These are phyloP conservation scores for Omphalotus guepiniiformis DNA, from an alignment of 768 basidiomycete genomes.

Conservation along the genomic window DNA sequence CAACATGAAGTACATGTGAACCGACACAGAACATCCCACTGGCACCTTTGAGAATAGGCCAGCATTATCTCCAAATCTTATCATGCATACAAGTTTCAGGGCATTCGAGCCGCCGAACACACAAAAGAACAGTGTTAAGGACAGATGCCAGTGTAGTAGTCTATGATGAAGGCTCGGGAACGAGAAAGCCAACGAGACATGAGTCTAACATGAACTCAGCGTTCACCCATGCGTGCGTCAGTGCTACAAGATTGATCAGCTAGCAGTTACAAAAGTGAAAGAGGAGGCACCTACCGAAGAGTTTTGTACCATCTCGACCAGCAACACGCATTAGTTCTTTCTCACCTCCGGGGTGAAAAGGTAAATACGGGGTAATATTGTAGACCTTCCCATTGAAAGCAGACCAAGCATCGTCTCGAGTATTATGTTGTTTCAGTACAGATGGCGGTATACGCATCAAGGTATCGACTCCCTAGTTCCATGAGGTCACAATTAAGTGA, in stretches of 20 bases:
- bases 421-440: slow-evolving; percentile 76
- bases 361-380: slow-evolving; percentile 89
- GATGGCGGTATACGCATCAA: slow-evolving; percentile 71
- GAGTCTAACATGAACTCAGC: slow-evolving; percentile 93
- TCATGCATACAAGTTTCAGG: too few species aligned
- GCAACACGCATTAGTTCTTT: slow-evolving; percentile 93
- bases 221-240: slow-evolving; percentile 96
- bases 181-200: slow-evolving; percentile 88
- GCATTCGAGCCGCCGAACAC: too few species aligned
- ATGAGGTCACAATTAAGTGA: slow-evolving; percentile 3
- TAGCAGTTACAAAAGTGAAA: not conserved
- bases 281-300: slow-evolving; percentile 68
- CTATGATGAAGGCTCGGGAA: slow-evolving; percentile 56
- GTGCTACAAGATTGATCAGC: slow-evolving; percentile 39
- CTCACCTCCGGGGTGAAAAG: slow-evolving; percentile 93
- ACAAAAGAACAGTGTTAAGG: too few species aligned
- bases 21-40: too few species aligned
- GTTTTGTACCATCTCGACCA: slow-evolving; percentile 89
- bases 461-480: slow-evolving; percentile 63
- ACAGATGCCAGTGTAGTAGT: too few species aligned
- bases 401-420: slow-evolving; percentile 87
- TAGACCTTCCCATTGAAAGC: slow-evolving; percentile 92
- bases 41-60: too few species aligned
- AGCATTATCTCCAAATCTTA: too few species aligned
- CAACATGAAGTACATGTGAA: too few species aligned